Evolutionary conservation across 257 asterid species (phyloP).

Genomic region (Nicotiana knightiana): DNA sequence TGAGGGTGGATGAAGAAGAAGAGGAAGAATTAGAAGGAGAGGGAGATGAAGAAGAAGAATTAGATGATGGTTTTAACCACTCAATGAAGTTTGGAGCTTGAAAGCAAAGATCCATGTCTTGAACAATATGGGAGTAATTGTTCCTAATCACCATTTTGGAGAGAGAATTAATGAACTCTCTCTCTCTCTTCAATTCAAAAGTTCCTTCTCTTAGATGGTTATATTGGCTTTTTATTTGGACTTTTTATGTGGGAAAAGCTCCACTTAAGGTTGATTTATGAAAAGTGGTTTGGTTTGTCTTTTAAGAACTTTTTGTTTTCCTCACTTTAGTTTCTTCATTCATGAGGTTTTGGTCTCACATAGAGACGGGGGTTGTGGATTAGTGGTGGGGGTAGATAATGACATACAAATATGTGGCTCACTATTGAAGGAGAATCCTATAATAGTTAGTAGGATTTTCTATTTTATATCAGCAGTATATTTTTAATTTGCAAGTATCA

Average conservation of each 20-base stretch:
- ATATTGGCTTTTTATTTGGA: slow-evolving; percentile 4
- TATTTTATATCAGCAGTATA: not conserved
- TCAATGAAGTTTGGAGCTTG: slow-evolving; percentile 45
- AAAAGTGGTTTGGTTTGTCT: slow-evolving; percentile 55
- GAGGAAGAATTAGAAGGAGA: slow-evolving; percentile 12
- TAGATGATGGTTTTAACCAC: slow-evolving; percentile 55
- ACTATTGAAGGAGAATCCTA: slow-evolving; percentile 42
- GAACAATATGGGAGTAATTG: slow-evolving; percentile 27
- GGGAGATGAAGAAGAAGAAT: not conserved
- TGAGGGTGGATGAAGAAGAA: slow-evolving; percentile 17
- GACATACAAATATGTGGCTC: slow-evolving; percentile 43
- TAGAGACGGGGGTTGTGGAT: slow-evolving; percentile 7
- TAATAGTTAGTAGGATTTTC: slow-evolving; percentile 21
- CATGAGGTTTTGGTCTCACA: slow-evolving; percentile 7
- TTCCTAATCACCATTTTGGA: slow-evolving; percentile 29
- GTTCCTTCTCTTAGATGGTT: not conserved
- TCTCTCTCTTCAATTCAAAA: slow-evolving; percentile 12
- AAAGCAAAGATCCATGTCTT: slow-evolving; percentile 38
- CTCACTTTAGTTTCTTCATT: slow-evolving; percentile 4
- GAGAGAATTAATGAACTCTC: slow-evolving; percentile 8
- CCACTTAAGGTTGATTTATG: slow-evolving; percentile 36
- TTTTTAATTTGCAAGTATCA: not conserved
- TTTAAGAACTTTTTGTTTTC: slow-evolving; percentile 30
- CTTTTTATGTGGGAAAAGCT: slow-evolving; percentile 34
- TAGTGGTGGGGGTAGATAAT: slow-evolving; percentile 66